Percentiles rank a stretch among this genome's conserved stretches.
phyloP scores from a whole-genome alignment of 1,284 basidiomycete genomes.

The Ustilago hordei region DNA sequence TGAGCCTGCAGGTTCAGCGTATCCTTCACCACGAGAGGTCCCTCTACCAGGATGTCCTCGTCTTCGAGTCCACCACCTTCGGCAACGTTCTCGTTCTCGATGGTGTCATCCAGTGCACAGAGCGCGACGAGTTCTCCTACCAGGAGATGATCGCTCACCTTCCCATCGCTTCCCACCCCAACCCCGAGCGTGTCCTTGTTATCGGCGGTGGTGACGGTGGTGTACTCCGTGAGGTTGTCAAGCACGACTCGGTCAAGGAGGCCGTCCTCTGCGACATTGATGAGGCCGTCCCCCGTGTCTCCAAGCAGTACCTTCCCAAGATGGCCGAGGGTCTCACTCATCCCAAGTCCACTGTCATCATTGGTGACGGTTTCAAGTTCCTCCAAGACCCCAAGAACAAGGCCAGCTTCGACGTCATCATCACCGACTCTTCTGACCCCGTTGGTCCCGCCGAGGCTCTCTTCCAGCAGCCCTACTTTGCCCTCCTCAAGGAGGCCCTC shows the following conservation, averaged over 20 bases:
- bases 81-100: conserved; percentile 95
- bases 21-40: conserved; percentile 95
- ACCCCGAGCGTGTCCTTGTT: conserved; percentile 94
- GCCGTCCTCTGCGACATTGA: conserved; percentile 98
- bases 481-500: conserved; percentile 89
- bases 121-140: conserved; percentile 99
- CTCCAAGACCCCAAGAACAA: conserved; percentile 86
- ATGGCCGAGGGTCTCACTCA: conserved; percentile 89
- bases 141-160: conserved; percentile 99
- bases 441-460: conserved; percentile 94
- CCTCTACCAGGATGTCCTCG: conserved; percentile 82
- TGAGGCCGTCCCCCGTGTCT: conserved; percentile 96
- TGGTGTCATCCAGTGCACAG: conserved; percentile 95
- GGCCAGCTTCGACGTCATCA: conserved; percentile 88
- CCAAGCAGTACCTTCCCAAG: conserved; percentile 90
- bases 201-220: conserved; percentile 84
- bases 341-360: conserved; percentile 85
- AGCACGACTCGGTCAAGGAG: conserved; percentile 89
- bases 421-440: conserved; percentile 97
- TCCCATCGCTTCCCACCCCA: conserved; percentile 92
- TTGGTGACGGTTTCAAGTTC: conserved; percentile 98
- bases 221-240: conserved; percentile 95
- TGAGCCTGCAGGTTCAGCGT: conserved; percentile 79
- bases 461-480: conserved; percentile 98
- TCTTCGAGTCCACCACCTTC: conserved; percentile 63